phyloP scores from a whole-genome alignment of 306 rosid genomes.

The Clitoria ternatea region DNA sequence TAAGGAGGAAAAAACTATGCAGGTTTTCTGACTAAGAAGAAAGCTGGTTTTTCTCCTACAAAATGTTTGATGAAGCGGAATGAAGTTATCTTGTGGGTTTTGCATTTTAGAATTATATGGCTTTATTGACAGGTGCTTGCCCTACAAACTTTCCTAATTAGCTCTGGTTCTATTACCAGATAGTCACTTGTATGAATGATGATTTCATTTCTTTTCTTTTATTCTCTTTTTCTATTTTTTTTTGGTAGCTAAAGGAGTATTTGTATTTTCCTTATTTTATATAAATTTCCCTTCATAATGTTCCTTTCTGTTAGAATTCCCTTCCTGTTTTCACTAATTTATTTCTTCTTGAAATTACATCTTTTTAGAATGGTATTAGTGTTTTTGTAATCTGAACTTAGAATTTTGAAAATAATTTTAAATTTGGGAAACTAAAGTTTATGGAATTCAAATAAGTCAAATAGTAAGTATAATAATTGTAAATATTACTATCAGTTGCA shows the following conservation, averaged over 20 bases:
- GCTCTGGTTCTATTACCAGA: background rate
- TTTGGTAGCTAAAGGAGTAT: no score
- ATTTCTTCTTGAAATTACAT: background rate
- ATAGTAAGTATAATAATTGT: background rate
- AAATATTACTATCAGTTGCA: background rate
- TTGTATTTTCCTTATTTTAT: background rate
- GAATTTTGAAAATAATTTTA: background rate
- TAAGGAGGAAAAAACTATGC: slow-evolving; percentile 2
- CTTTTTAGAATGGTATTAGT: background rate
- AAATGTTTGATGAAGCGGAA: background rate
- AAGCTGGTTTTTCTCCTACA: slow-evolving; percentile 1
- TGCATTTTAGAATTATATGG: background rate
- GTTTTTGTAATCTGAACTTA: background rate
- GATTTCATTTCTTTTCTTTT: background rate
- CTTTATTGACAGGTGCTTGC: background rate
- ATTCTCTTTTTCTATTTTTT: background rate
- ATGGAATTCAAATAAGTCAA: background rate
- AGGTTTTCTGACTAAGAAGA: slow-evolving; percentile 9
- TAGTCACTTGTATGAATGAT: background rate
- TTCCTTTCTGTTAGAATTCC: background rate
- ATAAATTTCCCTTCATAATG: background rate
- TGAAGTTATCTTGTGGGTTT: background rate
- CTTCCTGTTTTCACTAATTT: background rate
- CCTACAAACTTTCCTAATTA: background rate
- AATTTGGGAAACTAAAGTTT: background rate